Evolutionary conservation across 768 basidiomycete genomes (phyloP).

Genomic region (Lactarius psammicola): DNA sequence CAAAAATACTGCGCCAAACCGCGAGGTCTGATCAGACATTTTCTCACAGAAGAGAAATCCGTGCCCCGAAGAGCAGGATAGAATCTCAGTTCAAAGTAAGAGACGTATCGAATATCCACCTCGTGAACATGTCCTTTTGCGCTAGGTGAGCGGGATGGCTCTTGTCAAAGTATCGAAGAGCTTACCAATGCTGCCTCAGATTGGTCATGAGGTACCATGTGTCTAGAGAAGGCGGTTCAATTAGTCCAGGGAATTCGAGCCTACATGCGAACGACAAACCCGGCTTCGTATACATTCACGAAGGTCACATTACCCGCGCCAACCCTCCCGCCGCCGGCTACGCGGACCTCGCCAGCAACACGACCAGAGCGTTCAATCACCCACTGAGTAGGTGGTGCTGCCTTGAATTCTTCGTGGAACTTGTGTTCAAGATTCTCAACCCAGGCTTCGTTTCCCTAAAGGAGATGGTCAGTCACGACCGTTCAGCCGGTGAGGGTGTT

Average conservation of each 20-base stretch:
- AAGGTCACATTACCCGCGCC: constrained; percentile 85
- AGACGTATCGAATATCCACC: constrained; percentile 58
- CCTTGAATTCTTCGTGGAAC: constrained; percentile 61
- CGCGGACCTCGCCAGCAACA: constrained; percentile 65
- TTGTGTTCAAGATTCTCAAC: constrained; percentile 57
- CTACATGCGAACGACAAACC: constrained; percentile 47
- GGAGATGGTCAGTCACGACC: constrained; percentile 1
- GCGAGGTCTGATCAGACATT: constrained; percentile 1
- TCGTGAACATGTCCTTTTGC: constrained; percentile 56
- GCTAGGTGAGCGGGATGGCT: constrained; percentile 12
- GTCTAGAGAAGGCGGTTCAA: constrained; percentile 42
- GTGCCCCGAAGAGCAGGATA: neutral
- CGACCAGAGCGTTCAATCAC: constrained; percentile 50
- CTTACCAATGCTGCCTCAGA: constrained; percentile 80
- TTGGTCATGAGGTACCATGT: constrained; percentile 91
- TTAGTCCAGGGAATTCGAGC: neutral
- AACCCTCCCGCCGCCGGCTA: constrained; percentile 60
- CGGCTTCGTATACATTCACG: constrained; percentile 74
- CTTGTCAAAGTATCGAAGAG: constrained; percentile 14
- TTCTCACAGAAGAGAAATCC: neutral
- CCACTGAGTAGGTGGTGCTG: constrained; percentile 54
- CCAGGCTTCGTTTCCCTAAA: constrained; percentile 77
- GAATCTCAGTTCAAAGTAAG: constrained; percentile 35
- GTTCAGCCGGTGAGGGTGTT: neutral
- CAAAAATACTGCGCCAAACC: neutral